A percentile compares a stretch with the other conserved stretches of the same genome.
These are phyloP conservation scores for Ceratocystis lukuohia DNA, from an alignment of 2,329 filamentous ascomycete genomes.

Conservation along the genomic window DNA sequence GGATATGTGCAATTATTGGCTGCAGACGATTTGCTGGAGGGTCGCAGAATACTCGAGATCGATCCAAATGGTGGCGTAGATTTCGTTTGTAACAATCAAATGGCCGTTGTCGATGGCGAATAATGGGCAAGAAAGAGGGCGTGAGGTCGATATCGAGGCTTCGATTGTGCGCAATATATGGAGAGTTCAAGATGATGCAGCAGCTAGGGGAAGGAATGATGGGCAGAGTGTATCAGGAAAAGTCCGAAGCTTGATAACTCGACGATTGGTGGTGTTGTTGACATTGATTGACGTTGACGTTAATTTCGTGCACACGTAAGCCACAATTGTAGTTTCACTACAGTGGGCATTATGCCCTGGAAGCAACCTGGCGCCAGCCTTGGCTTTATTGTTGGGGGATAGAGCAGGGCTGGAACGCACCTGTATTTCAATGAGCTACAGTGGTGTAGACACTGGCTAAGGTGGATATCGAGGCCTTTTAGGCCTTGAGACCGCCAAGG, in stretches of 20 bases:
- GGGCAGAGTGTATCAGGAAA: background rate
- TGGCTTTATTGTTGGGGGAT: background rate
- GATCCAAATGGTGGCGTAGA: background rate
- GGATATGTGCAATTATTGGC: background rate
- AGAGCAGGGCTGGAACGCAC: background rate
- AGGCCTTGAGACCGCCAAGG: too few relatives aligned
- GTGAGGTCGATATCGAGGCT: background rate
- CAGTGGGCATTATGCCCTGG: background rate
- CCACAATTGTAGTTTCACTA: slow-evolving; percentile 14
- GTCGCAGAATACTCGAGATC: background rate
- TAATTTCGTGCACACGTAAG: slow-evolving; percentile 19
- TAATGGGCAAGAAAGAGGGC: background rate
- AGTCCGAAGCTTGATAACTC: background rate
- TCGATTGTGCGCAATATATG: background rate
- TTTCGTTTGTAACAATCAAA: background rate
- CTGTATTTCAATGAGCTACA: background rate
- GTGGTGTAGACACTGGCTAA: background rate
- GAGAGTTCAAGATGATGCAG: background rate
- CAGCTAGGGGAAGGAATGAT: background rate
- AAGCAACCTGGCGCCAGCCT: background rate
- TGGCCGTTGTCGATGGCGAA: background rate
- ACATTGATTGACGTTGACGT: background rate
- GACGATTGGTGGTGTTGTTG: background rate
- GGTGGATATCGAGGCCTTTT: background rate
- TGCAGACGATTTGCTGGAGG: background rate